Conservation (phyloP, 768 basidiomycete species). For the Lactifluus subvellereus region DNA sequence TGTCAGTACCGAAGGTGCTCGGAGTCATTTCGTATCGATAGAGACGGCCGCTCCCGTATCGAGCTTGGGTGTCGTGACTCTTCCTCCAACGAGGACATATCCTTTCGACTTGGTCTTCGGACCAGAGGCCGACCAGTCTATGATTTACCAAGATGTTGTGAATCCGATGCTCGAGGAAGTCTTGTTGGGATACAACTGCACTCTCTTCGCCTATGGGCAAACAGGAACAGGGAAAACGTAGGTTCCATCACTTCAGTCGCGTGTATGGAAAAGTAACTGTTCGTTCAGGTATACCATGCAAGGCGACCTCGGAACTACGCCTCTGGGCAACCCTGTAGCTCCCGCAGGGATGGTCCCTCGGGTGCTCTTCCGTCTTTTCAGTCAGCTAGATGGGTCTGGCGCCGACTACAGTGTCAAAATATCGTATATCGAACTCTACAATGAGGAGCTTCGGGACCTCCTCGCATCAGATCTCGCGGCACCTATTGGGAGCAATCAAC, state of each 20-base stretch:
- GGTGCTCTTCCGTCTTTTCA: slow-evolving; percentile 85
- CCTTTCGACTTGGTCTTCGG: slow-evolving; percentile 96
- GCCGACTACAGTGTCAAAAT: slow-evolving; percentile 89
- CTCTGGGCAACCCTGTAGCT: slow-evolving; percentile 80
- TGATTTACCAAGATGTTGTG: slow-evolving; percentile 92
- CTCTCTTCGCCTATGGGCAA: slow-evolving; percentile 96
- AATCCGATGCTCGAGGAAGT: slow-evolving; percentile 90
- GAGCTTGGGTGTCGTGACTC: slow-evolving; percentile 64
- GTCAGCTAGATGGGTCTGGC: slow-evolving; percentile 69
- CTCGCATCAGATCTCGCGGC: slow-evolving; percentile 72
- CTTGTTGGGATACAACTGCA: slow-evolving; percentile 94
- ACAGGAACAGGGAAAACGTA: slow-evolving; percentile 99
- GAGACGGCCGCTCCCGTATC: slow-evolving; percentile 68
- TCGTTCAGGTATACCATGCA: slow-evolving; percentile 85
- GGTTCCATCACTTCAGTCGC: slow-evolving; percentile 29
- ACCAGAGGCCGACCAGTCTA: slow-evolving; percentile 91
- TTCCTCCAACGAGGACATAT: slow-evolving; percentile 80
- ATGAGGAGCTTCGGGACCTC: slow-evolving; percentile 95
- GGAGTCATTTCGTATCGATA: slow-evolving; percentile 70
- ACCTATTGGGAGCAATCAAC: slow-evolving; percentile 61
- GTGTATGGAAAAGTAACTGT: background rate
- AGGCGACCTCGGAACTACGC: slow-evolving; percentile 79
- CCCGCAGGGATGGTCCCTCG: slow-evolving; percentile 96
- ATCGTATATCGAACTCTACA: slow-evolving; percentile 94
- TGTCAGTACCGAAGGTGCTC: slow-evolving; percentile 70